Percentiles rank a stretch among this genome's conserved stretches.
Conservation (phyloP, 345 rosid genomes). For the Eucalyptus rudis region DNA sequence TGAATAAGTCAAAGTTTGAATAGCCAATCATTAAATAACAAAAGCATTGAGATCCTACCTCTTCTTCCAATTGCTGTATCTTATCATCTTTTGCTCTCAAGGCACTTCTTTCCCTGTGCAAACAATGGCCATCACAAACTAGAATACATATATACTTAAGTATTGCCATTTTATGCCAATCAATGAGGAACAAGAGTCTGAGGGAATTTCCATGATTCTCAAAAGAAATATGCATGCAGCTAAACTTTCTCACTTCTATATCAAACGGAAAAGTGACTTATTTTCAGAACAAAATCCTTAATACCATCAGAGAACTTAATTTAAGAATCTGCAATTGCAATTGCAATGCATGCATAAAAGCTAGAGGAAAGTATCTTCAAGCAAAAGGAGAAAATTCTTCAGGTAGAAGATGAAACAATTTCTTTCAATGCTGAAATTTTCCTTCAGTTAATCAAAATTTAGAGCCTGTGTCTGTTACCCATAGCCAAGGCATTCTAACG, state of each 20-base stretch:
- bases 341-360: not conserved
- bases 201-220: not conserved
- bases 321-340: not conserved
- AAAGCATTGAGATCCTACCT: slow-evolving; percentile 24
- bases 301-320: not conserved
- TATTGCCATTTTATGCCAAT: not conserved
- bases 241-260: not conserved
- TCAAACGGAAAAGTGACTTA: not conserved
- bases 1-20: not conserved
- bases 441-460: not conserved
- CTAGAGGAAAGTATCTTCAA: not conserved
- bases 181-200: not conserved
- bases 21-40: not conserved
- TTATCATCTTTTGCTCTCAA: slow-evolving; percentile 42
- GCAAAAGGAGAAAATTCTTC: not conserved
- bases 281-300: not conserved
- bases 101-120: slow-evolving; percentile 51
- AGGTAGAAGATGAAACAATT: not conserved
- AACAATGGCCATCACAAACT: not conserved
- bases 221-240: not conserved
- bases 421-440: not conserved
- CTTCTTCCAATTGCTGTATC: slow-evolving; percentile 43
- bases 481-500: not conserved
- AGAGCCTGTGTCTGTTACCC: not conserved
- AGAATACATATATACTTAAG: not conserved